Base-by-base conservation (phyloP, 2,329 filamentous ascomycete genomes). In the Colletotrichum salicis region DNA sequence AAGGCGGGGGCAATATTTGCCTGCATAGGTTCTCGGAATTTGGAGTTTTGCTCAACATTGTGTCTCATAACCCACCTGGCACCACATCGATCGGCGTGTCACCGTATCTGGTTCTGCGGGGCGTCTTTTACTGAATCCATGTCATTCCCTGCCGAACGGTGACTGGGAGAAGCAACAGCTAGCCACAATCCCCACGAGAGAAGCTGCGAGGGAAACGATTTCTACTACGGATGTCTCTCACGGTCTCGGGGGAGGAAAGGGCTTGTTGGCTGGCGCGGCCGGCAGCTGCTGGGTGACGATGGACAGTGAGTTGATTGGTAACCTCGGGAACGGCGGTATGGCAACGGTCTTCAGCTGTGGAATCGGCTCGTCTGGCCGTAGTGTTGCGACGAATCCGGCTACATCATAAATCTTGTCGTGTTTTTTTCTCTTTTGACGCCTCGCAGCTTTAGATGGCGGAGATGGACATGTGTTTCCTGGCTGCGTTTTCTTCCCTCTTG, bases 351-450 rank as follows among this genome's bases (percentile, higher is more conserved):
- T 52, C 65, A 62, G 70, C 57, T 51, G 70, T 66, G 67, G 70
- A 61, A 66, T 57, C 57, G 70, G 67, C 61, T 61, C 60, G 67
- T 72, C 60, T 64, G 78, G 76, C 80, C 80, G 78, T 76, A 78
- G 78, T 79, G 79, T 80, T 80, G 79, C 77, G 77, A 81, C 79
- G 81, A 83, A 59, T 51, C 67, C 79, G 79, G 79, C 81, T 84
- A 84, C 82, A 83, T 84, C 80, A 84, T 85, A 84, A 80, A 85
- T 84, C 79, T 83, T 84, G 81, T 84, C 79, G 77, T 61, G 37
- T 70, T 71, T 72, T 83, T 84, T 84, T 83, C 76, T 78, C 79
- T 80, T 79, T 80, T 76, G 75, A 76, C 77, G 76, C 77, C 77
- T 79, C 75, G 76, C 78, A 76, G 78, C 75, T 76, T 80, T 81